Evolutionary conservation across 2,329 filamentous ascomycete genomes (phyloP), one percentile per base, ranked within the genome.

Genomic region (Aspergillus puulaauensis): DNA sequence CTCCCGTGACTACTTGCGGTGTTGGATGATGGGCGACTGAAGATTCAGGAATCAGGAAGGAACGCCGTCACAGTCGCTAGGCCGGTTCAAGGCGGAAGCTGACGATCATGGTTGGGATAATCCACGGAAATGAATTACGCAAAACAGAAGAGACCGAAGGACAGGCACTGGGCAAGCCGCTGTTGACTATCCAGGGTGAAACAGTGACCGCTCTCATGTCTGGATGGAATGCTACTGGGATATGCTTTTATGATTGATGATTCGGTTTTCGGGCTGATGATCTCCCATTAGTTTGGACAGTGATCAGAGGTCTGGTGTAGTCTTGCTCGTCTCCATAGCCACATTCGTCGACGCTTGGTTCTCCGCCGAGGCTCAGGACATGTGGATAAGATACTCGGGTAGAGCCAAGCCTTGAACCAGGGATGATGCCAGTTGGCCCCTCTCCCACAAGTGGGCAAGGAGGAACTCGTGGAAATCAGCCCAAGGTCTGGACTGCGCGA

Each of bases 281-380:
- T 66, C 62, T 60, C 46, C 60, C 56, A 45, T 41, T 52, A 50
- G 49, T 53, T 37, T 31, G 41, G 15, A 23, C 17, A 37, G 27
- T 17, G 31, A 37, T 31, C 8, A 8, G 9, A 31, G 9, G 27
- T 31, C 27, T 31, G 27, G 27, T 31, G 27, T 8, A 31, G 27
- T 31, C 27, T 31, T 50, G 48, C 53, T 64, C 61, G 60, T 63
- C 58, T 63, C 58, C 58, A 54, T 61, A 24, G 57, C 62, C 61
- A 44, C 50, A 62, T 61, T 53, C 51, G 63, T 56, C 41, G 49
- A 24, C n/a, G n/a, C 35, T 48, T 59, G 48, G 43, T 54, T 49
- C 40, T 55, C 52, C 59, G 60, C 62, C 64, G 62, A 64, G 60
- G 63, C 56, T 48, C 41, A 52, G 39, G 19, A 43, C 54, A 56